These are phyloP conservation scores for Exophiala aquamarina DNA, from an alignment of 2,329 filamentous ascomycete species.

Conservation along the genomic window DNA sequence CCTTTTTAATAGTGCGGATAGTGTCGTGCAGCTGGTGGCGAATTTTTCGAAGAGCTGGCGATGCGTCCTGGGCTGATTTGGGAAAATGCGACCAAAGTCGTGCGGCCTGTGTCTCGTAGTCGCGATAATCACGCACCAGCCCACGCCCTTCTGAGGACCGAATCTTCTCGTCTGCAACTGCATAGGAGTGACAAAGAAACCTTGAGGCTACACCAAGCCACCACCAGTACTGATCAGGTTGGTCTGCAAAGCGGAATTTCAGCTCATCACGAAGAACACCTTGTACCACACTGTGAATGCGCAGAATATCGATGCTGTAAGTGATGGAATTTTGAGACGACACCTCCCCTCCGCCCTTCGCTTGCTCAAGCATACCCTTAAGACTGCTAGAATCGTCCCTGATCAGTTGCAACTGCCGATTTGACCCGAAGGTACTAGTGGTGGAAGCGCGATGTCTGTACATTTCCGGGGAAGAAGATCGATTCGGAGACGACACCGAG, in stretches of 20 bases:
- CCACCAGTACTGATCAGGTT: slow-evolving; percentile 37
- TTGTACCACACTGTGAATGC: slow-evolving; percentile 50
- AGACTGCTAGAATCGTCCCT: slow-evolving; percentile 15
- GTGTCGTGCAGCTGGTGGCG: slow-evolving; percentile 36
- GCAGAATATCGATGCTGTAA: slow-evolving; percentile 43
- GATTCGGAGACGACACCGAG: slow-evolving; percentile 12
- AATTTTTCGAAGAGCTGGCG: slow-evolving; percentile 35
- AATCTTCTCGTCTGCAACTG: slow-evolving; percentile 42
- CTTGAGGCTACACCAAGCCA: slow-evolving; percentile 45
- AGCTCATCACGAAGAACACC: slow-evolving; percentile 49
- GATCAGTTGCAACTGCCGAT: background rate
- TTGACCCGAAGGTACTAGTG: background rate
- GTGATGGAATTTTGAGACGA: slow-evolving; percentile 22
- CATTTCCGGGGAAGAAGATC: slow-evolving; percentile 15
- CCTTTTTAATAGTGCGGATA: slow-evolving; percentile 38
- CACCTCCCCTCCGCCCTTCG: slow-evolving; percentile 10
- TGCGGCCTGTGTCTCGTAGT: slow-evolving; percentile 48
- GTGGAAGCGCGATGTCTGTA: slow-evolving; percentile 2
- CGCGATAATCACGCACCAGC: slow-evolving; percentile 47
- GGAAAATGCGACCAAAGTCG: slow-evolving; percentile 41
- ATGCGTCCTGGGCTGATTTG: slow-evolving; percentile 31
- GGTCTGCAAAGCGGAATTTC: slow-evolving; percentile 27
- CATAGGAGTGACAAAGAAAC: slow-evolving; percentile 44
- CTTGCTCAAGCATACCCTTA: slow-evolving; percentile 9
- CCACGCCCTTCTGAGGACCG: slow-evolving; percentile 37